Base-by-base conservation (phyloP, 2,329 filamentous ascomycete genomes). In the Trichoderma guizhouense region DNA sequence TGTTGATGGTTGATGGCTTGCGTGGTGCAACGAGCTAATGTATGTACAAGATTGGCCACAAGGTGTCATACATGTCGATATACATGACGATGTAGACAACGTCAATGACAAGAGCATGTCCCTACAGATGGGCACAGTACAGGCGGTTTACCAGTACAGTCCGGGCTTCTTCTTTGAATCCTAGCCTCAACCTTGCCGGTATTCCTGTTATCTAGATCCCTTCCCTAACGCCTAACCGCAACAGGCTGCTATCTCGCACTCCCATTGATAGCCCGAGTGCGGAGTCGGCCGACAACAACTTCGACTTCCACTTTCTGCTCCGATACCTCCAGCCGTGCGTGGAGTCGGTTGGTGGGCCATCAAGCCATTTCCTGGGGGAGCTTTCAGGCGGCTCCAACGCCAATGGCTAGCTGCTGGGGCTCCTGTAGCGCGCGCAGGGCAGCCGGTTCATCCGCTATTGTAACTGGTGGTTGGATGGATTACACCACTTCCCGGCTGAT, bases 191-290 rank as follows among this genome's bases (percentile, higher is more conserved):
- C 39, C 18, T n/a, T n/a, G 18, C 18, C 39, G 26, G 24, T 36
- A 21, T n/a, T 34, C 51, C 51, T 30, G 66, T 69, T 69, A 69
- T 69, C 66, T 69, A 69, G 66, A 69, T 69, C 55, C 65, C 26
- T 32, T 39, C 34, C 66, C 57, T 12, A 24, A 62, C 5, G 53
- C 28, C 66, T 69, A 69, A 69, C 66, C 66, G 39, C 39, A 69
- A 69, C 39, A 58, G 66, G 66, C 39, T 69, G 66, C 57, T 69
- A 69, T 69, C 39, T 62, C 47, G 66, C 66, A 69, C 26, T 69
- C 53, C 55, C 28, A 55, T 36, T 55, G 63, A 66, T 66, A 66
- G 32, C 32, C 51, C 39, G 18, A 9, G 43, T 61, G 66, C 66
- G 66, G 66, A 69, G 66, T 69, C 66, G 28, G 47, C 47, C 47